Evolutionary conservation across 2,329 filamentous ascomycete genomes (phyloP), one percentile per base, ranked within the genome.

Genomic region (Stemphylium vesicarium): DNA sequence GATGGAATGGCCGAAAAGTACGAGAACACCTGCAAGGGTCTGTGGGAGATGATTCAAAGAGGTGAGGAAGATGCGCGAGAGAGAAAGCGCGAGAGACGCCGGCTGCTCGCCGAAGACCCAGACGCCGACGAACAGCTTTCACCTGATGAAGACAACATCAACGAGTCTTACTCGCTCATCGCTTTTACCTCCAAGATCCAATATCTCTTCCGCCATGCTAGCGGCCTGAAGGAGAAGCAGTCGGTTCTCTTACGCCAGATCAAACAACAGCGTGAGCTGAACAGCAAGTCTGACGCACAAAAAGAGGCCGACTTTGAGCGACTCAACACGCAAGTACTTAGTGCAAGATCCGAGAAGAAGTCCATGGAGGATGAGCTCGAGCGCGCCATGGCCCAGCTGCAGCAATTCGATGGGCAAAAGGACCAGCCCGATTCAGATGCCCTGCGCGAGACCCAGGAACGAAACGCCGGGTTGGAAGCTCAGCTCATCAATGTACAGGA

Each of bases 211-310:
- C 82, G 83, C 36, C 89, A 91, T 54, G 85, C 91, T n/a, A 89
- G 88, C 15, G 85, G 85, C 16, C 80, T 97, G 32, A 88, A 91
- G 58, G 91, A 96, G 65, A 93, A 98, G 72, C 96, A 96, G 72
- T 86, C 87, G 43, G 93, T 96, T 18, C 82, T 98, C 8, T 89
- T 94, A 68, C 87, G 92, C 38, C 93, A 98, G 74, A 94, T 97
- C 68, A 94, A 96, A 78, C 93, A 98, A 73, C 94, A 98, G 77
- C 89, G 93, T 54, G 92, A 96, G 70, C 84, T 97, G 53, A 96
- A 96, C 77, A 92, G 84, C 78, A 93, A 93, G 70, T 92, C 91
- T 1, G 92, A 96, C 64, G 81, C 71, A 2, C 73, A 77, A 42
- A 75, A 70, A 49, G 75, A 76, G 46, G 72, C 64, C 22, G 76